These are phyloP conservation scores for Neurospora tetrasperma DNA, from an alignment of 495 filamentous ascomycete genomes.

Conservation along the genomic window DNA sequence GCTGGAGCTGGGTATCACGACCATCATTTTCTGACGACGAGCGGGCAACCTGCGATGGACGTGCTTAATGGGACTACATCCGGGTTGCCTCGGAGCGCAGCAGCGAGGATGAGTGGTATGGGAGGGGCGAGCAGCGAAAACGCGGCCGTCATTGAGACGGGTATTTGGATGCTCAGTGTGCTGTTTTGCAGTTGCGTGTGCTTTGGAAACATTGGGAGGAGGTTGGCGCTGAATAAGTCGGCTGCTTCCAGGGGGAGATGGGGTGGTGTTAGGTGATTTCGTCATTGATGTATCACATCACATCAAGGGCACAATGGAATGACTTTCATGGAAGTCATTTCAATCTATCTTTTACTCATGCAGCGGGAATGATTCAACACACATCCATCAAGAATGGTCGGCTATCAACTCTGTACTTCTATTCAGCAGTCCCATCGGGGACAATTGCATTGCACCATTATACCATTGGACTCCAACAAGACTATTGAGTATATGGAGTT, in stretches of 20 bases:
- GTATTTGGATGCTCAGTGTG: slow-evolving; percentile 83
- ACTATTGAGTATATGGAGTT: not conserved
- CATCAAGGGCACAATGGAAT: not conserved
- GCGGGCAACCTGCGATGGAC: not conserved
- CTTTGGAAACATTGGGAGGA: slow-evolving; percentile 89
- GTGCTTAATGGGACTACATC: not conserved
- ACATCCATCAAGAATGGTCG: not conserved
- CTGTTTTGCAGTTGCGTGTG: slow-evolving; percentile 90
- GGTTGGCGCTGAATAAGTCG: slow-evolving; percentile 48
- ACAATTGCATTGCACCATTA: too few species aligned
- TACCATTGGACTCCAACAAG: not conserved
- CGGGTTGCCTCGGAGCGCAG: not conserved
- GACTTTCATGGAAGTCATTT: not conserved
- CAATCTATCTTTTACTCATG: not conserved
- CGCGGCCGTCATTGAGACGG: slow-evolving; percentile 66
- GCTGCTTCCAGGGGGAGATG: slow-evolving; percentile 26
- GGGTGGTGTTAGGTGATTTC: slow-evolving; percentile 23
- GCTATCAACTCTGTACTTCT: not conserved
- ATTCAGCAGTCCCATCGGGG: not conserved
- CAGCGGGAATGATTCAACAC: not conserved
- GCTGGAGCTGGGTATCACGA: slow-evolving; percentile 1
- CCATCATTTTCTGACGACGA: not conserved
- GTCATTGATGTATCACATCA: not conserved
- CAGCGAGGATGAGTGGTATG: slow-evolving; percentile 5
- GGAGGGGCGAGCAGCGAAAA: slow-evolving; percentile 43